Evolutionary conservation across 768 basidiomycete species (phyloP).

Genomic region (Macrocybe gigantea): DNA sequence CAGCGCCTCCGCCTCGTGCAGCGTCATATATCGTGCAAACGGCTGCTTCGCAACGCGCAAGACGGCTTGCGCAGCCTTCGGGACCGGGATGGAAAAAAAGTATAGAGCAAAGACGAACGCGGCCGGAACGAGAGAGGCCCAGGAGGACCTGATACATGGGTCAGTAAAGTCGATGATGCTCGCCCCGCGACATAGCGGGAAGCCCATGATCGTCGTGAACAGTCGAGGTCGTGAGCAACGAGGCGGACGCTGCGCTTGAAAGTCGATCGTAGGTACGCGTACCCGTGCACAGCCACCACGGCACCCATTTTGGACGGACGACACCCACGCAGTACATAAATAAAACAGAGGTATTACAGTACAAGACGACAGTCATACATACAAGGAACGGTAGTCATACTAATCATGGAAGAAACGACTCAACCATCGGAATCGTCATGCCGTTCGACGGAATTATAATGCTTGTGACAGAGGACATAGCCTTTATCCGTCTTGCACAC

Average conservation of each 20-base stretch:
- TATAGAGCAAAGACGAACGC: slow-evolving; percentile 37
- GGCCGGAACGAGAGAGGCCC: slow-evolving; percentile 46
- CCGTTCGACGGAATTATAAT: background rate
- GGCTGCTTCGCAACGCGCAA: slow-evolving; percentile 20
- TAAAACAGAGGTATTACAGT: no score
- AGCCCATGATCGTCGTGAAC: slow-evolving; percentile 17
- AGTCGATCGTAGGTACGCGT: background rate
- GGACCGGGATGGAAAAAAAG: slow-evolving; percentile 28
- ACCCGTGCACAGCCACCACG: background rate
- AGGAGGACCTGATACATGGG: slow-evolving; percentile 43
- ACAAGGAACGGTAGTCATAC: no score
- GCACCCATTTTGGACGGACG: background rate
- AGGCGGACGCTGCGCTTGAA: background rate
- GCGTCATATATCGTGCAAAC: slow-evolving; percentile 38
- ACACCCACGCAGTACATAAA: no score
- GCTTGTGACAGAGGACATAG: slow-evolving; percentile 4
- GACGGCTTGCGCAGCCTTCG: slow-evolving; percentile 14
- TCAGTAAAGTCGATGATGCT: slow-evolving; percentile 37
- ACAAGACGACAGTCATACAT: no score
- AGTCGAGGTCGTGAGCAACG: no score
- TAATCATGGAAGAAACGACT: background rate
- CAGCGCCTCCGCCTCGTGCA: slow-evolving; percentile 53
- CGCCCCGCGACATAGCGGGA: slow-evolving; percentile 21
- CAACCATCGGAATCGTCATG: background rate
- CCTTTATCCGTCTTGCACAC: slow-evolving; percentile 10